Base-by-base conservation (phyloP, 2,329 filamentous ascomycete species). In the Colletotrichum chlorophyti region DNA sequence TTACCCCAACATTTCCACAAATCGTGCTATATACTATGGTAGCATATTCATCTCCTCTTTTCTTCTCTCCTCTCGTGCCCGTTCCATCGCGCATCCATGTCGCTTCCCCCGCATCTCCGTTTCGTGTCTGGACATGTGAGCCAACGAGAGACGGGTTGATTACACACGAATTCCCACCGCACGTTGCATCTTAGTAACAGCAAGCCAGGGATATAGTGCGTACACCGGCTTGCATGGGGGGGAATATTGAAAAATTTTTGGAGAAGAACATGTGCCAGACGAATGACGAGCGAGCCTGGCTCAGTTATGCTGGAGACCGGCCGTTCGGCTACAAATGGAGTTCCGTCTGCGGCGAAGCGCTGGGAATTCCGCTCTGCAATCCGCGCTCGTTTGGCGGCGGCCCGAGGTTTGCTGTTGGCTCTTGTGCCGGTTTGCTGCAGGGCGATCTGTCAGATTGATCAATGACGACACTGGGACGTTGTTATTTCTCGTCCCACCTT, bases 101-200 rank as follows among this genome's bases (percentile, higher is more conserved):
- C n/a, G n/a, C n/a, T n/a, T n/a, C 26, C 52, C 43, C 52, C 27
- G 43, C 43, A 55, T 6, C 35, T 11, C 21, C 21, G 55, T 59
- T 55, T 59, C 50, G 50, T 26, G 55, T 21, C n/a, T 32, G 29
- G 21, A 19, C 55, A 55, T 49, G 55, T 38, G 55, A 55, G 43
- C 55, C 55, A 55, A 59, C 55, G 37, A 26, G 43, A 55, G 43
- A 24, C 55, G 26, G n/a, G 14, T 4, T 38, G 26, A 55, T 55
- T 43, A 59, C 43, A 43, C 37, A 49, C 32, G n/a, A n/a, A n/a
- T n/a, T 12, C 10, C 17, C 35, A 11, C 34, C 19, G 15, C 35
- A 37, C 32, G 5, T 17, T 12, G 43, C n/a, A 24, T 5, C 34
- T 19, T 27, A 48, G 9, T 19, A 35, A 48, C 4, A 26, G 27